phyloP scores from a whole-genome alignment of 352 stramenopile genomes.

The Phytophthora pinifolia region DNA sequence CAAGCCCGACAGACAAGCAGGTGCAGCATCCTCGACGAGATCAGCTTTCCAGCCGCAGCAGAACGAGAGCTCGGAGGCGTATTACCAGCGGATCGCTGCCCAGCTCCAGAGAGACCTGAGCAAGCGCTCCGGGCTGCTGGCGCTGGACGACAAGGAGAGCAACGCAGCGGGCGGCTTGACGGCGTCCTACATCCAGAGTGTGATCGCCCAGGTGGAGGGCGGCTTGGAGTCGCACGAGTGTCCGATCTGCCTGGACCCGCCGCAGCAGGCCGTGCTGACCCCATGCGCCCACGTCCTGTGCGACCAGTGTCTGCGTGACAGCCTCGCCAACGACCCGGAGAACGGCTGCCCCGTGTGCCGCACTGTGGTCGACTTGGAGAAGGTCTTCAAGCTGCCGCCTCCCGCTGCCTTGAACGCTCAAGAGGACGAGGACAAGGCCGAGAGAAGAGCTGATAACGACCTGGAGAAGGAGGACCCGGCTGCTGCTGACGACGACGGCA shows the following conservation, averaged over 20 bases:
- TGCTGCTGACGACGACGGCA: slow-evolving; percentile 15
- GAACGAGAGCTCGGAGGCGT: slow-evolving; percentile 55
- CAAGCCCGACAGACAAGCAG: slow-evolving; percentile 6
- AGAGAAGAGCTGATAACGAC: no score
- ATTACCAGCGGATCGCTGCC: slow-evolving; percentile 60
- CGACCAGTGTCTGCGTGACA: slow-evolving; percentile 66
- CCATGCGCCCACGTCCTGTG: slow-evolving; percentile 88
- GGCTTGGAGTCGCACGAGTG: slow-evolving; percentile 82
- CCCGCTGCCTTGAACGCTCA: slow-evolving; percentile 18
- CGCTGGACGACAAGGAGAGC: slow-evolving; percentile 4
- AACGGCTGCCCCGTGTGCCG: slow-evolving; percentile 80
- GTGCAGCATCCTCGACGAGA: background rate
- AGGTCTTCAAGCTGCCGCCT: slow-evolving; percentile 55
- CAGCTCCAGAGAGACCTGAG: slow-evolving; percentile 54
- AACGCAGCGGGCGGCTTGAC: slow-evolving; percentile 30
- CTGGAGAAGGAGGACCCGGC: background rate
- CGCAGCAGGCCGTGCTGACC: slow-evolving; percentile 71
- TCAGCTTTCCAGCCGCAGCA: slow-evolving; percentile 48
- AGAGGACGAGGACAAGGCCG: slow-evolving; percentile 1
- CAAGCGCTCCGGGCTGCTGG: slow-evolving; percentile 20
- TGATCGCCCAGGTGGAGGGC: slow-evolving; percentile 80
- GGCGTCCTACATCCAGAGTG: slow-evolving; percentile 63
- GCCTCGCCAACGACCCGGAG: slow-evolving; percentile 56
- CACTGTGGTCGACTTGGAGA: slow-evolving; percentile 52
- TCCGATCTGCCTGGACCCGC: slow-evolving; percentile 82